Percentiles rank a stretch among this genome's conserved stretches.
phyloP scores from a whole-genome alignment of 2,329 filamentous ascomycete genomes.

The Clonostachys solani region DNA sequence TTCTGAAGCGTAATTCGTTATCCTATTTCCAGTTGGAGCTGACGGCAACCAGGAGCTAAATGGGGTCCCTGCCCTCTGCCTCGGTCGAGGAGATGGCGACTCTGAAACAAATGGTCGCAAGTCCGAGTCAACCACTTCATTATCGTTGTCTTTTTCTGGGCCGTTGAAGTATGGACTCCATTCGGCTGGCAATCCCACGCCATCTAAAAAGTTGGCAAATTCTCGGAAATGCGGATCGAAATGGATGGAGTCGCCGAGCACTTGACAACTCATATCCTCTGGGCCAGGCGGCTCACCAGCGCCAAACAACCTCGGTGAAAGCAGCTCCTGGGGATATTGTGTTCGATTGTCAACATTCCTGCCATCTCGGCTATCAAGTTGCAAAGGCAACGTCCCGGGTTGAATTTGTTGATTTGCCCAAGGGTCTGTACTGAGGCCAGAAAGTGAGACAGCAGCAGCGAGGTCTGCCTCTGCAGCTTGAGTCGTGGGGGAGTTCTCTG shows the following conservation, averaged over 20 bases:
- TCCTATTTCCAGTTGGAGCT: slow-evolving; percentile 20
- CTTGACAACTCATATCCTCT: background rate
- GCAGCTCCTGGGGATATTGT: slow-evolving; percentile 18
- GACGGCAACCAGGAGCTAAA: slow-evolving; percentile 31
- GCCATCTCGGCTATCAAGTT: background rate
- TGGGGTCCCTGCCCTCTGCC: slow-evolving; percentile 20
- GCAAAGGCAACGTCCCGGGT: background rate
- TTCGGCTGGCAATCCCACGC: slow-evolving; percentile 27
- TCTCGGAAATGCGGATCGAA: slow-evolving; percentile 26
- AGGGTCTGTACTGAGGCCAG: slow-evolving; percentile 20
- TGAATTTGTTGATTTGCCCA: background rate
- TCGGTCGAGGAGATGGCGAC: slow-evolving; percentile 4
- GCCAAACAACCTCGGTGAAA: slow-evolving; percentile 6
- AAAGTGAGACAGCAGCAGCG: slow-evolving; percentile 21
- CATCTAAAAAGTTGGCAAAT: slow-evolving; percentile 30
- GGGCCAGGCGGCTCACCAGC: background rate
- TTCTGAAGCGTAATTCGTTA: slow-evolving; percentile 5
- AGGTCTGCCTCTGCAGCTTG: slow-evolving; percentile 12
- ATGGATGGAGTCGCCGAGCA: slow-evolving; percentile 5
- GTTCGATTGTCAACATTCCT: slow-evolving; percentile 2
- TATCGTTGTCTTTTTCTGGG: slow-evolving; percentile 8
- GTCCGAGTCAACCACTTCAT: slow-evolving; percentile 12
- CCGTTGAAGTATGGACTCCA: slow-evolving; percentile 30
- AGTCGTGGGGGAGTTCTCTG: slow-evolving; percentile 1
- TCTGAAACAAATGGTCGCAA: slow-evolving; percentile 7